Conservation (phyloP, 2,329 filamentous ascomycete genomes). For the Curvularia spicifera region DNA sequence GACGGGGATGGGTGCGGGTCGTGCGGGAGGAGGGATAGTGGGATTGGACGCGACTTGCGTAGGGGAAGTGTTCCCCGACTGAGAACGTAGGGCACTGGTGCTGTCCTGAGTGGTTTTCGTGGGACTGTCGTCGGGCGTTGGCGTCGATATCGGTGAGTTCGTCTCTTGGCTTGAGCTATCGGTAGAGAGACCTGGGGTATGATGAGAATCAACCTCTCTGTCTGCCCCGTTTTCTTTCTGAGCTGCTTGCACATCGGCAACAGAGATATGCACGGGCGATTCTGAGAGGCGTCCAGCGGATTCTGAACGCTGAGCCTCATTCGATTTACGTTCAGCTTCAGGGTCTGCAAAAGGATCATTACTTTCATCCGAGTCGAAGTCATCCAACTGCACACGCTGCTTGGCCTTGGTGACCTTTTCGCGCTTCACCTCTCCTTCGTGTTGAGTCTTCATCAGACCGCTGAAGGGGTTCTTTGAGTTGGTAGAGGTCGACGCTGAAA, state of each 20-base stretch:
- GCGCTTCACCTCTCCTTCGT: constrained; percentile 58
- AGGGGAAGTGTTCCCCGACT: constrained; percentile 30
- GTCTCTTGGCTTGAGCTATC: constrained; percentile 74
- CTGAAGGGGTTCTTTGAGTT: constrained; percentile 41
- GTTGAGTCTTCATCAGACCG: constrained; percentile 43
- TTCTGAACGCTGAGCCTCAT: constrained; percentile 29
- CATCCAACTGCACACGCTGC: constrained; percentile 70
- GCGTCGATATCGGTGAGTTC: constrained; percentile 47
- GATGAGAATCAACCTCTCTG: constrained; percentile 40
- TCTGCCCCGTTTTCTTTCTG: constrained; percentile 25
- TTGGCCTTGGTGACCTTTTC: constrained; percentile 66
- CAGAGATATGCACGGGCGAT: constrained; percentile 72
- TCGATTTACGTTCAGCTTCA: constrained; percentile 42
- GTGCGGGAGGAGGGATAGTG: constrained; percentile 33
- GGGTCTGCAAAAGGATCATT: constrained; percentile 54
- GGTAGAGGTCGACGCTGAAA: constrained; percentile 31
- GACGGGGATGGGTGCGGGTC: constrained; percentile 48
- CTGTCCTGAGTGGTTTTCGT: constrained; percentile 39
- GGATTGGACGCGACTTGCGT: constrained; percentile 28
- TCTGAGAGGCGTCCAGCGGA: constrained; percentile 60
- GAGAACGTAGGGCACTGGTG: constrained; percentile 26
- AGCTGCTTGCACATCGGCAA: constrained; percentile 55
- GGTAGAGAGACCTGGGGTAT: constrained; percentile 70
- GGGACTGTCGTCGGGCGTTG: constrained; percentile 42
- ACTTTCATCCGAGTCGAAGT: constrained; percentile 67